Evolutionary conservation across 345 rosid genomes (phyloP).

Genomic region (Salix arbutifolia): DNA sequence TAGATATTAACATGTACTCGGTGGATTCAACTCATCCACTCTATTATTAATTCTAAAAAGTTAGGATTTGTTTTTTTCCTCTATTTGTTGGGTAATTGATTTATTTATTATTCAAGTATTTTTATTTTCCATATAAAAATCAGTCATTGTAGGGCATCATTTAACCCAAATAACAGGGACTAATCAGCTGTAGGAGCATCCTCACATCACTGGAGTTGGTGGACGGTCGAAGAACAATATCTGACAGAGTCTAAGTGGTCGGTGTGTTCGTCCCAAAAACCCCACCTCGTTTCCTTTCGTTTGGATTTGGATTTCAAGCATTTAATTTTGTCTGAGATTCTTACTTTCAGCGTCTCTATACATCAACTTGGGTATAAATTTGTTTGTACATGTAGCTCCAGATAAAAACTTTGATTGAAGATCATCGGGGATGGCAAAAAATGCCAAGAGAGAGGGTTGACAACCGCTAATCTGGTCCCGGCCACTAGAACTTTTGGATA

Average conservation of each 20-base stretch:
- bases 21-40: not conserved
- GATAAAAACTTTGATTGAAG: not conserved
- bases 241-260: constrained; percentile 7
- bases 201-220: constrained; percentile 4
- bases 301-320: not conserved
- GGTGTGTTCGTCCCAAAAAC: not conserved
- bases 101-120: no score
- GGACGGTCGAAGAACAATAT: constrained; percentile 14
- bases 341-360: not conserved
- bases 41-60: constrained; percentile 6
- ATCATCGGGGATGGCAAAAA: not conserved
- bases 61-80: constrained; percentile 15
- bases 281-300: not conserved
- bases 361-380: no score
- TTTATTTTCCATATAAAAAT: no score
- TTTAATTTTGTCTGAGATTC: not conserved
- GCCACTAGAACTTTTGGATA: constrained; percentile 48
- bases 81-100: not conserved
- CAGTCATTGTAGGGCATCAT: not conserved
- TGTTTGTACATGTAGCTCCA: no score
- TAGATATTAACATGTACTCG: not conserved
- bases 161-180: not conserved
- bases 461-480: constrained; percentile 68
- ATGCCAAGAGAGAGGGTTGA: constrained; percentile 39
- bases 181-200: not conserved